A percentile compares a stretch with the other conserved stretches of the same genome.
These are phyloP conservation scores for Trichosporon inkin DNA, from an alignment of 1,284 basidiomycete genomes.

Conservation along the genomic window DNA sequence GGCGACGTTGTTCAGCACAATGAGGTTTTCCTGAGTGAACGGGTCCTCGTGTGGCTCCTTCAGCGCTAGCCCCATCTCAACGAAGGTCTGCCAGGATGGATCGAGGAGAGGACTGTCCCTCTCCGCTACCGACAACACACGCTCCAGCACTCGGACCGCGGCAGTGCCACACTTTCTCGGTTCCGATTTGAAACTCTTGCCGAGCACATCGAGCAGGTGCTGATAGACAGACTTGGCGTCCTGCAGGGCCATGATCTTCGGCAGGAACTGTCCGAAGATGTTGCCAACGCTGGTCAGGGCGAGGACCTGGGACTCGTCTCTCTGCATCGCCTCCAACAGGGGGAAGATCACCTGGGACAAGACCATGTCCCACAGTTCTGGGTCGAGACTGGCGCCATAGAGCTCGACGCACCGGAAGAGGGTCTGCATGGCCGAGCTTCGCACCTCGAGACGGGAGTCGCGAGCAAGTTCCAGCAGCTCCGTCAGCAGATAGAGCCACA, in stretches of 20 bases:
- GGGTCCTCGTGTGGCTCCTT: slow-evolving; percentile 40
- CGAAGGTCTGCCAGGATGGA: slow-evolving; percentile 66
- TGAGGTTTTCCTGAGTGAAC: slow-evolving; percentile 82
- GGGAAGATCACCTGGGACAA: slow-evolving; percentile 87
- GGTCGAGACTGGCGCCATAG: slow-evolving; percentile 76
- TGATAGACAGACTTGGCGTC: slow-evolving; percentile 69
- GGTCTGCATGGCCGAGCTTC: slow-evolving; percentile 90
- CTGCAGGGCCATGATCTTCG: slow-evolving; percentile 63
- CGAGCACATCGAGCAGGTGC: slow-evolving; percentile 64
- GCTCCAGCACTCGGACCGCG: slow-evolving; percentile 74
- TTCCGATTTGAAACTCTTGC: slow-evolving; percentile 65
- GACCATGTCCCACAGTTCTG: slow-evolving; percentile 79
- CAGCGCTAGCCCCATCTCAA: slow-evolving; percentile 62
- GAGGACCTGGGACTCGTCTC: slow-evolving; percentile 84
- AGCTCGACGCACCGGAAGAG: slow-evolving; percentile 89
- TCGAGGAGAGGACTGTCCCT: slow-evolving; percentile 41
- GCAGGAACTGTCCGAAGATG: slow-evolving; percentile 74
- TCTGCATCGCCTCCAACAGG: slow-evolving; percentile 64
- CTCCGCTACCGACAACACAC: slow-evolving; percentile 60
- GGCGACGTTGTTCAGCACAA: slow-evolving; percentile 54
- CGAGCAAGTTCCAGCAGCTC: slow-evolving; percentile 78
- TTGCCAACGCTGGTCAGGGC: slow-evolving; percentile 78
- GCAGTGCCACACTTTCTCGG: slow-evolving; percentile 68
- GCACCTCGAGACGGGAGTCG: slow-evolving; percentile 78
- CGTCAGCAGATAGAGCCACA: slow-evolving; percentile 87